These are phyloP conservation scores for Neophaeococcomyces aloes DNA, from an alignment of 2,329 filamentous ascomycete genomes.

Conservation along the genomic window DNA sequence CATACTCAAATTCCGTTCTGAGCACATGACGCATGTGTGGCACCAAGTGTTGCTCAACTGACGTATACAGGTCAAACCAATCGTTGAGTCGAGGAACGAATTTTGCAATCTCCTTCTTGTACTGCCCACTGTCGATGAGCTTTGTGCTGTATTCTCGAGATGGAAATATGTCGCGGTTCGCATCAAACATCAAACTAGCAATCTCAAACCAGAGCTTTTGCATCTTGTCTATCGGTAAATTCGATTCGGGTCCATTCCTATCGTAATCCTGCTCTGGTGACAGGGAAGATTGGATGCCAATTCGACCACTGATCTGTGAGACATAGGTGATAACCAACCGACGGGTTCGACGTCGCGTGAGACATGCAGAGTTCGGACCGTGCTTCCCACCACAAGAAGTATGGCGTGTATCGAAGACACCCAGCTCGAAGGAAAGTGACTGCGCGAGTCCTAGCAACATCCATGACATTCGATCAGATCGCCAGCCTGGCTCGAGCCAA, in stretches of 20 bases:
- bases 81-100: constrained; percentile 68
- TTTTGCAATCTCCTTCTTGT: constrained; percentile 67
- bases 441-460: constrained; percentile 47
- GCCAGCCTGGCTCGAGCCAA: constrained; percentile 93
- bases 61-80: constrained; percentile 75
- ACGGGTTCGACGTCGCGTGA: constrained; percentile 72
- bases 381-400: constrained; percentile 37
- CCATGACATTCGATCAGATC: constrained; percentile 54
- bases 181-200: constrained; percentile 81
- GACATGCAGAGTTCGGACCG: constrained; percentile 55
- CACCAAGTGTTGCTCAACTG: constrained; percentile 44
- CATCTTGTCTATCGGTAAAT: constrained; percentile 44
- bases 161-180: constrained; percentile 78
- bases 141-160: constrained; percentile 80
- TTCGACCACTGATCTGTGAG: constrained; percentile 81
- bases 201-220: constrained; percentile 88
- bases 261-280: constrained; percentile 42
- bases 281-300: constrained; percentile 91
- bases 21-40: constrained; percentile 59
- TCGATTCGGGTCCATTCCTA: constrained; percentile 20
- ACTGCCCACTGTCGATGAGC: constrained; percentile 75
- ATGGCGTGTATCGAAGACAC: constrained; percentile 71
- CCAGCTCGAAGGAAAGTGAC: constrained; percentile 59
- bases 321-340: constrained; percentile 82
- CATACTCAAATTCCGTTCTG: constrained; percentile 73